Evolutionary conservation across 768 basidiomycete genomes (phyloP).

Genomic region (Hypholoma fasciculare): DNA sequence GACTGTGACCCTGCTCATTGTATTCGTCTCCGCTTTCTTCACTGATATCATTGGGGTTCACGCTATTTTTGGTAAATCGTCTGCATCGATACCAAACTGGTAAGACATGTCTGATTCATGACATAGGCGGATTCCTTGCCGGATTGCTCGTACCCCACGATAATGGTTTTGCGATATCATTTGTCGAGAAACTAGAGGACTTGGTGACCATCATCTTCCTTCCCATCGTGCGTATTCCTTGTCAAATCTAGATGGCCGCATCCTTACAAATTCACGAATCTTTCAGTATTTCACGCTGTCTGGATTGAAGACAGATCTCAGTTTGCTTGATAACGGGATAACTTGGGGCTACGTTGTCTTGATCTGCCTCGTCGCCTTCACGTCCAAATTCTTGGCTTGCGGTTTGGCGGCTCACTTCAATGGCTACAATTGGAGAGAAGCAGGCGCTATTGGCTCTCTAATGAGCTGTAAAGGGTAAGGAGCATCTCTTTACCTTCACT

Average conservation of each 20-base stretch:
- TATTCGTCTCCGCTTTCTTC: slow-evolving; percentile 77
- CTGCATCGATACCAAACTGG: slow-evolving; percentile 18
- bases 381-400: slow-evolving; percentile 79
- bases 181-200: slow-evolving; percentile 89
- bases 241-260: not conserved
- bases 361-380: slow-evolving; percentile 74
- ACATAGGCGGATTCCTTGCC: slow-evolving; percentile 73
- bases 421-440: slow-evolving; percentile 77
- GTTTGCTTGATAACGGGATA: slow-evolving; percentile 69
- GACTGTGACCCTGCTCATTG: slow-evolving; percentile 73
- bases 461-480: slow-evolving; percentile 88
- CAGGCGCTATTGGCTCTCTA: slow-evolving; percentile 78
- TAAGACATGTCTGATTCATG: slow-evolving; percentile 1
- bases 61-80: slow-evolving; percentile 55
- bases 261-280: not conserved
- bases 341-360: slow-evolving; percentile 83
- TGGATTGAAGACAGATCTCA: slow-evolving; percentile 79
- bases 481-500: not conserved
- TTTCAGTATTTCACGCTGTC: slow-evolving; percentile 20
- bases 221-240: slow-evolving; percentile 58
- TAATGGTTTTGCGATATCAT: slow-evolving; percentile 75
- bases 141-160: slow-evolving; percentile 84
- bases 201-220: slow-evolving; percentile 75
- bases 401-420: slow-evolving; percentile 52
- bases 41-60: slow-evolving; percentile 86